Base-by-base conservation (phyloP, 2,329 filamentous ascomycete species). In the Rhexocercosporidium sp. region DNA sequence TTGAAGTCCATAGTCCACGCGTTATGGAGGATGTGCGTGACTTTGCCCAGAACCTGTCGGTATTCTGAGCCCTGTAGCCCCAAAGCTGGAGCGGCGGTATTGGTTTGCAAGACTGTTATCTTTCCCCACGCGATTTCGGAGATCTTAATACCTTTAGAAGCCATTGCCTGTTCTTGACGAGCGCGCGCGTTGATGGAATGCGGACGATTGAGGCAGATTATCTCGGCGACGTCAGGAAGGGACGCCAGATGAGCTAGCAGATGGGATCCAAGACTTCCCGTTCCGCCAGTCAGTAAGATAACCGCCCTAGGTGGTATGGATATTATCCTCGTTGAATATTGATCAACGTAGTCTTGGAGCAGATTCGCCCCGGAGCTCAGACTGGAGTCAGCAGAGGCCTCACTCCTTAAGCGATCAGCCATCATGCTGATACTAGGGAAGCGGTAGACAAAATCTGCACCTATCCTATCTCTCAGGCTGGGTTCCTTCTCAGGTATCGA, bases 21-120 rank as follows among this genome's bases (percentile, higher is more conserved):
- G 59, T 82, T 85, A 72, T 86, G 83, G 22, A 84, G 65, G 47
- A 88, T 80, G 66, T 85, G 81, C 0, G 85, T 87, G 9, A 82
- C 82, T 1, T 62, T 71, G 0, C 69, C n/a, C 0, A 76, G 71
- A 0, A 87, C 77, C 0, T 59, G 25, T 2, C 74, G 47, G 69
- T 86, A 86, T 1, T 78, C 75, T 3, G 71, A 47, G 0, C 65
- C 18, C 0, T 75, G 25, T 0, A 88, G 75, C 0, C 84, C 85
- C 0, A 87, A 78, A 3, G 71, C 64, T 0, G 79, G 75, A 37
- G 83, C 81, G 0, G 77, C 72, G 0, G 75, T 79, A 67, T 85
- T 81, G 0, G 80, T 79, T 47, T 81, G 77, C 22, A 83, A 67
- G 0, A 83, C 78, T 2, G 53, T 61, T 0, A 86, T 59, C 69